phyloP scores from a whole-genome alignment of 2,329 filamentous ascomycete species.

The Neopestalotiopsis clavispora region DNA sequence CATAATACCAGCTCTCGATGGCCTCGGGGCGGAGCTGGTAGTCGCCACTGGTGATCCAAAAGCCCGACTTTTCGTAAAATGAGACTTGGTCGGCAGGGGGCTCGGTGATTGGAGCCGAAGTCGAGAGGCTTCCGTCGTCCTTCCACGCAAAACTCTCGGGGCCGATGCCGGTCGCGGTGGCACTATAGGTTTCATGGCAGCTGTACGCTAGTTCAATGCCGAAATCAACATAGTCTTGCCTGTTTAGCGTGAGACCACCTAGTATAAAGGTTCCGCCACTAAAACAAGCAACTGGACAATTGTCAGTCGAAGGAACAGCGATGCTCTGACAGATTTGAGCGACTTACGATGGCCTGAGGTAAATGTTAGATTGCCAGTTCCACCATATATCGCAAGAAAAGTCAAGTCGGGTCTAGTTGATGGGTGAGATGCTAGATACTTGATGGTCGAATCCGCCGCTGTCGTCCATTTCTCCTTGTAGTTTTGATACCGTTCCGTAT shows the following conservation, averaged over 20 bases:
- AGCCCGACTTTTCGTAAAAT: conserved; percentile 55
- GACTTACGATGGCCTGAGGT: conserved; percentile 55
- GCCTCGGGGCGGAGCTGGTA: conserved; percentile 83
- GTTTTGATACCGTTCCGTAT: conserved; percentile 62
- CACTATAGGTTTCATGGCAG: conserved; percentile 75
- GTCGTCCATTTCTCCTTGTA: conserved; percentile 78
- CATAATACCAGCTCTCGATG: conserved; percentile 85
- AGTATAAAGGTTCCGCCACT: conserved; percentile 85
- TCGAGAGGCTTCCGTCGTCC: conserved; percentile 40
- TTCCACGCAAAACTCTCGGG: conserved; percentile 75
- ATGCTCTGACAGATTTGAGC: too few relatives aligned
- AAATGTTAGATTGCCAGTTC: conserved; percentile 47
- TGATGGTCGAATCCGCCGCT: conserved; percentile 77
- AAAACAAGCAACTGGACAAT: conserved; percentile 73
- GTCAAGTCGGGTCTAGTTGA: conserved; percentile 70
- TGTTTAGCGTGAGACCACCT: conserved; percentile 71
- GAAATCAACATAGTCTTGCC: conserved; percentile 72
- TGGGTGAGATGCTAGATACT: conserved; percentile 74
- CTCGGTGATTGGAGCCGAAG: too few relatives aligned
- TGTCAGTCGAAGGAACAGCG: not conserved
- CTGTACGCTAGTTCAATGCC: conserved; percentile 73
- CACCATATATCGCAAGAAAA: conserved; percentile 64
- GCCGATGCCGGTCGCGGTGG: conserved; percentile 74
- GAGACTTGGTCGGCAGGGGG: too few relatives aligned
- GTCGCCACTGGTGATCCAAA: conserved; percentile 61